These are phyloP conservation scores for Globisporangium sylvaticum DNA, from an alignment of 352 stramenopile genomes.

Conservation along the genomic window DNA sequence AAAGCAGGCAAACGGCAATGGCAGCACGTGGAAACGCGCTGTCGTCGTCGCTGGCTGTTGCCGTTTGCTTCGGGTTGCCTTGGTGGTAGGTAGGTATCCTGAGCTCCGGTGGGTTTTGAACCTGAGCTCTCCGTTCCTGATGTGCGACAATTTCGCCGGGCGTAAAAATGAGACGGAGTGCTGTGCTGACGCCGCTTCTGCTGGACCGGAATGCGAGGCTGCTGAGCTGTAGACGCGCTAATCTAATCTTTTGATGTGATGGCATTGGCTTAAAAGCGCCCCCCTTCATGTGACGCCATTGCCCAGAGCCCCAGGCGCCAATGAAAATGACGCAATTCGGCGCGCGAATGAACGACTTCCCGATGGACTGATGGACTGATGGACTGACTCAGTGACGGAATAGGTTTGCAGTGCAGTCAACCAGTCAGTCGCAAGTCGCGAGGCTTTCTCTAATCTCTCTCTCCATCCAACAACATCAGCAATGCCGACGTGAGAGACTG, in stretches of 20 bases:
- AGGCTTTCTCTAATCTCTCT: neutral
- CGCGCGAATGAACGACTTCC: neutral
- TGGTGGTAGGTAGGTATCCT: no score
- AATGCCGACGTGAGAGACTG: neutral
- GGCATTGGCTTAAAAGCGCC: neutral
- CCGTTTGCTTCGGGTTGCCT: neutral
- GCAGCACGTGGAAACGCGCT: no score
- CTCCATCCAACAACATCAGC: neutral
- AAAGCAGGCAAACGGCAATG: neutral
- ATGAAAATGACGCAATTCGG: neutral
- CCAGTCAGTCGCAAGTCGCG: neutral
- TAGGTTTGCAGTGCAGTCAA: neutral
- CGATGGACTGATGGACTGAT: neutral
- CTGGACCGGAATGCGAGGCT: neutral
- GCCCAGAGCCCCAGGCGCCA: neutral
- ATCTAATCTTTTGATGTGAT: constrained; percentile 7
- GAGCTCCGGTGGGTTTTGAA: no score
- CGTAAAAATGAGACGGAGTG: constrained; percentile 5
- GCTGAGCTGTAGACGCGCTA: neutral
- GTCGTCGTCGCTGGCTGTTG: neutral
- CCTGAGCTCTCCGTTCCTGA: neutral
- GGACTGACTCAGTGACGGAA: neutral
- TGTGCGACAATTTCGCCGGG: neutral
- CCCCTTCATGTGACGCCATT: neutral
- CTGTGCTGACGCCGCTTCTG: neutral